Evolutionary conservation across 2,329 filamentous ascomycete species (phyloP).

Genomic region (Xylariales sp.): DNA sequence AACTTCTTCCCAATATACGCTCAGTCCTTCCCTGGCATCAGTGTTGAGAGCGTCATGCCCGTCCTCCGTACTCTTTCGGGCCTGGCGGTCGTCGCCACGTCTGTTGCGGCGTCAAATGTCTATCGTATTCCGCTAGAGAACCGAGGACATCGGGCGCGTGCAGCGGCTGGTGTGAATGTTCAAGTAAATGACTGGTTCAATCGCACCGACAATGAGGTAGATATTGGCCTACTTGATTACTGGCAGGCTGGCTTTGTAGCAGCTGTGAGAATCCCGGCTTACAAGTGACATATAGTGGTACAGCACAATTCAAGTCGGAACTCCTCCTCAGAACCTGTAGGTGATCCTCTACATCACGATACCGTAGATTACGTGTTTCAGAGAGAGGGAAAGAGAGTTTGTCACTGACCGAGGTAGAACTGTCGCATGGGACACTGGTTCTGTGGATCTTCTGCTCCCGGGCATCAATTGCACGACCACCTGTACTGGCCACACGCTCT

Average conservation of each 20-base stretch:
- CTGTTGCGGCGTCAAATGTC: not conserved
- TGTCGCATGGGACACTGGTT: slow-evolving; percentile 27
- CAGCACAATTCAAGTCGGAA: slow-evolving; percentile 8
- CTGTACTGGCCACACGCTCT: slow-evolving; percentile 18
- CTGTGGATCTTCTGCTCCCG: slow-evolving; percentile 21
- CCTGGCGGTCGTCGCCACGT: not conserved
- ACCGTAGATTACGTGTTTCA: no score
- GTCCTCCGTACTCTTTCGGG: no score
- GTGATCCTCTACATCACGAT: no score
- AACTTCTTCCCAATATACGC: no score
- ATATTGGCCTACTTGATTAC: not conserved
- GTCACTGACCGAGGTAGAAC: slow-evolving; percentile 20
- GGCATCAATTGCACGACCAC: slow-evolving; percentile 21
- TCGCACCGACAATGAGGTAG: slow-evolving; percentile 2
- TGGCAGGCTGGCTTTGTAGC: not conserved
- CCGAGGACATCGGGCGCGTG: not conserved
- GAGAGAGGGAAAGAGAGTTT: no score
- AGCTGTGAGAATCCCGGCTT: not conserved
- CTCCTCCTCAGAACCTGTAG: slow-evolving; percentile 23
- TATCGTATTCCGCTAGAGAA: slow-evolving; percentile 1
- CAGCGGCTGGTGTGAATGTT: not conserved
- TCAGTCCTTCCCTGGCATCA: no score
- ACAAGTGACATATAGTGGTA: slow-evolving; percentile 8
- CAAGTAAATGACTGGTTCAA: slow-evolving; percentile 2
- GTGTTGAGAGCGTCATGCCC: no score